These are phyloP conservation scores for Gryganskiella cystojenkinii DNA, from an alignment of 192 early-diverging fungal species.

Conservation along the genomic window DNA sequence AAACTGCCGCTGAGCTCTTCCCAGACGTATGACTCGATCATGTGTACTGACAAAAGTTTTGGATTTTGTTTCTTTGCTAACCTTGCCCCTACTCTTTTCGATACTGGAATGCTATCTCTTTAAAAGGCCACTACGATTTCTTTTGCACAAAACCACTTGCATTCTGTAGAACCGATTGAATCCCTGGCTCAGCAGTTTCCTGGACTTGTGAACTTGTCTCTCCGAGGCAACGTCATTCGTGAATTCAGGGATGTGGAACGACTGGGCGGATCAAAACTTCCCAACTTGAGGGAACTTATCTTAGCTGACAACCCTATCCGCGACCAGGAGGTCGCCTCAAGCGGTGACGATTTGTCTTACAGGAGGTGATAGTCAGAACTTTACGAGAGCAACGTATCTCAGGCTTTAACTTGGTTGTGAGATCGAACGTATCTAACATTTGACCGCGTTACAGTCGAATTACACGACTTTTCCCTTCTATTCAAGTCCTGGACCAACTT, in stretches of 20 bases:
- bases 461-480: slow-evolving; percentile 49
- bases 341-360: slow-evolving; percentile 49
- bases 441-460: slow-evolving; percentile 18
- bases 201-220: slow-evolving; percentile 46
- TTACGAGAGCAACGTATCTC: neutral
- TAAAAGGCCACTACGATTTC: slow-evolving; percentile 51
- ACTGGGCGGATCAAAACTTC: slow-evolving; percentile 35
- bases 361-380: slow-evolving; percentile 12
- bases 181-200: slow-evolving; percentile 47
- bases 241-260: slow-evolving; percentile 44
- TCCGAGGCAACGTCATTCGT: slow-evolving; percentile 51
- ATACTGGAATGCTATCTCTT: neutral
- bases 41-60: neutral
- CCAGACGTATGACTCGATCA: slow-evolving; percentile 4
- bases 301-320: slow-evolving; percentile 55
- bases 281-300: slow-evolving; percentile 48
- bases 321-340: slow-evolving; percentile 14
- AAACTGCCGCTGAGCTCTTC: slow-evolving; percentile 18
- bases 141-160: slow-evolving; percentile 37
- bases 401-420: neutral
- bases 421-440: neutral
- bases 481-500: slow-evolving; percentile 47
- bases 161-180: slow-evolving; percentile 21
- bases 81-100: neutral
- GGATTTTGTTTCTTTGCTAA: neutral